A percentile compares a stretch with the other conserved stretches of the same genome.
phyloP scores from a whole-genome alignment of 768 basidiomycete species.

The Postia placenta region DNA sequence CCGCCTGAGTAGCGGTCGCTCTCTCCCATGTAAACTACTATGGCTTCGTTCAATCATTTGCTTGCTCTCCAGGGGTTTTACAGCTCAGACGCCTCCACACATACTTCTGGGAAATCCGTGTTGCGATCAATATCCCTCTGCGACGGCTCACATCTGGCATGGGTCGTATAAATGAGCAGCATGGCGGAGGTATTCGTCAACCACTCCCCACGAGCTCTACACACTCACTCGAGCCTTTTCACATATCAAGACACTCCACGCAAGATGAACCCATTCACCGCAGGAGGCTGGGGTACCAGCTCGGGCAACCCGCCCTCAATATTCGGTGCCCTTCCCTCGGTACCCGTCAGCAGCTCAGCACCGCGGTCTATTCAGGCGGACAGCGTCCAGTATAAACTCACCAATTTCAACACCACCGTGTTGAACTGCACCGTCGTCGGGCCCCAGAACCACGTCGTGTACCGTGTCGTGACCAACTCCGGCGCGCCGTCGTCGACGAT shows the following conservation, averaged over 20 bases:
- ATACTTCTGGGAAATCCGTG: background rate
- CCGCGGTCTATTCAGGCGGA: conserved; percentile 22
- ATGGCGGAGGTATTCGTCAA: too few relatives aligned
- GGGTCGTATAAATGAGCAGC: too few relatives aligned
- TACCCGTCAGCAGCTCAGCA: conserved; percentile 23
- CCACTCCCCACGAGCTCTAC: background rate
- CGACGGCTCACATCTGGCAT: too few relatives aligned
- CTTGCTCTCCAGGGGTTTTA: background rate
- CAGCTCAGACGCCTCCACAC: background rate
- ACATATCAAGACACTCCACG: background rate
- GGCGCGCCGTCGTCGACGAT: conserved; percentile 47
- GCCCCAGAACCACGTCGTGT: conserved; percentile 40
- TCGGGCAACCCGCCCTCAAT: conserved; percentile 39
- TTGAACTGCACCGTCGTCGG: conserved; percentile 52
- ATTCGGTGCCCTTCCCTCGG: conserved; percentile 56
- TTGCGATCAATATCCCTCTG: background rate
- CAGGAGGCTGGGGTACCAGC: conserved; percentile 18
- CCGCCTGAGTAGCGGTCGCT: too few relatives aligned
- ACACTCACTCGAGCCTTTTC: background rate
- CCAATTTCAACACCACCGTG: conserved; percentile 42
- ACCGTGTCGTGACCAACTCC: conserved; percentile 44
- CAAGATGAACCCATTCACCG: conserved; percentile 24
- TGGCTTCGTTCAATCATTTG: too few relatives aligned
- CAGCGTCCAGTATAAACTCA: conserved; percentile 42
- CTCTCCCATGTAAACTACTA: too few relatives aligned